These are phyloP conservation scores for Coprinellus aureogranulatus DNA, from an alignment of 768 basidiomycete species.

Conservation along the genomic window DNA sequence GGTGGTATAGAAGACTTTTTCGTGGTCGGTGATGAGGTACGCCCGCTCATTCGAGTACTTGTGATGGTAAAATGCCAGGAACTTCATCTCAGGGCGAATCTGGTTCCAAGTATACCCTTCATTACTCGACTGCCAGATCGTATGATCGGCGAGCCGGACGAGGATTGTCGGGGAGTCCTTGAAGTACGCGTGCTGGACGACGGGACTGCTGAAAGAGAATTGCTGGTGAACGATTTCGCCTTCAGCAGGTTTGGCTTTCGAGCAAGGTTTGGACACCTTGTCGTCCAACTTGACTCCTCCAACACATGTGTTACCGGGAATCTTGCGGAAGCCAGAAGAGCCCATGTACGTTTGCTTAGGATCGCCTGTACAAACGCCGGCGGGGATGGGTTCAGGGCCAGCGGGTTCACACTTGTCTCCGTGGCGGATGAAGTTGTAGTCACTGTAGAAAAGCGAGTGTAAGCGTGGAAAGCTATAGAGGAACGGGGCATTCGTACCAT, in stretches of 20 bases:
- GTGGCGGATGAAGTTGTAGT: conserved; percentile 84
- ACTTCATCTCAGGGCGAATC: conserved; percentile 54
- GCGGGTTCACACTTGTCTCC: conserved; percentile 75
- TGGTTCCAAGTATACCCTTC: conserved; percentile 92
- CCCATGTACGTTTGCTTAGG: conserved; percentile 70
- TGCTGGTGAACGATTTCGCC: conserved; percentile 76
- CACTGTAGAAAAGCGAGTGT: conserved; percentile 42
- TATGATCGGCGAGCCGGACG: conserved; percentile 70
- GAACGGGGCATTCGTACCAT: conserved; percentile 54
- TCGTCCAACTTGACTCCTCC: conserved; percentile 72
- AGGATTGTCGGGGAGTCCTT: conserved; percentile 82
- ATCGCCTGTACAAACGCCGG: conserved; percentile 60
- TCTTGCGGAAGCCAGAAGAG: conserved; percentile 87
- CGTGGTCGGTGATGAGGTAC: conserved; percentile 76
- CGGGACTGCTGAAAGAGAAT: conserved; percentile 57
- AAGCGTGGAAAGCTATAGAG: not conserved
- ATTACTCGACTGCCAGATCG: conserved; percentile 92
- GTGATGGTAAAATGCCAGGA: conserved; percentile 89
- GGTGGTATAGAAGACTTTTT: conserved; percentile 75
- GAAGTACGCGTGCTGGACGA: conserved; percentile 85
- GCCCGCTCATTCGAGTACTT: conserved; percentile 75
- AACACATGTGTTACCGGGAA: conserved; percentile 89
- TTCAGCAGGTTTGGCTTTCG: conserved; percentile 74
- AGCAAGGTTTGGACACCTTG: conserved; percentile 70
- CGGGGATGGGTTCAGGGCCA: conserved; percentile 85